Conservation (phyloP, 2,329 filamentous ascomycete genomes). For the Daldinia sp. region DNA sequence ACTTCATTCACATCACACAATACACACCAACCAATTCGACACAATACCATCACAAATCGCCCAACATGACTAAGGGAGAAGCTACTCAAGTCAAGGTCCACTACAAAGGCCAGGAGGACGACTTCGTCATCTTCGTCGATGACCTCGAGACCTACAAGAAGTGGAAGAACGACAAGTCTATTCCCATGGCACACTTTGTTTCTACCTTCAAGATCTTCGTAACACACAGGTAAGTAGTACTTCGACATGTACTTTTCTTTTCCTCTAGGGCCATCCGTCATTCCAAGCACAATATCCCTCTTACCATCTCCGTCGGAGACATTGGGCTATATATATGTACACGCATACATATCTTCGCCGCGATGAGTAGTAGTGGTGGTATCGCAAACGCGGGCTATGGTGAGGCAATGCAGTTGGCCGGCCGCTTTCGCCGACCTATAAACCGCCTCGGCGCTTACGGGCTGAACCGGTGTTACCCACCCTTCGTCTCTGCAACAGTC, state of each 20-base stretch:
- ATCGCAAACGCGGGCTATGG: not conserved
- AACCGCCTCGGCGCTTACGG: conserved; percentile 32
- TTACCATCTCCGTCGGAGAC: not conserved
- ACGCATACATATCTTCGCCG: not conserved
- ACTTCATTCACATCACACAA: conserved; percentile 8
- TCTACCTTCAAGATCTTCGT: conserved; percentile 90
- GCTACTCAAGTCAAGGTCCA: conserved; percentile 80
- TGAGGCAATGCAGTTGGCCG: conserved; percentile 4
- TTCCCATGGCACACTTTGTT: conserved; percentile 87
- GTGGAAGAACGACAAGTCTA: conserved; percentile 83
- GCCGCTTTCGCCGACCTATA: conserved; percentile 3
- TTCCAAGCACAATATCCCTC: conserved; percentile 2
- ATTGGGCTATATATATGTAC: not conserved
- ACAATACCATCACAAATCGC: conserved; percentile 54
- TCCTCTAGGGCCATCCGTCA: not conserved
- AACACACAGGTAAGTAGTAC: conserved; percentile 81
- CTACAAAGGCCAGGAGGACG: conserved; percentile 78
- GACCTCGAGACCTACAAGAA: conserved; percentile 75
- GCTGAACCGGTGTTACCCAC: conserved; percentile 19
- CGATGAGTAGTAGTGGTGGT: not conserved
- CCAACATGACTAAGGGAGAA: conserved; percentile 78
- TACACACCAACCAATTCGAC: conserved; percentile 8
- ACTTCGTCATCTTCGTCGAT: conserved; percentile 71
- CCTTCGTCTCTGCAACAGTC: conserved; percentile 19
- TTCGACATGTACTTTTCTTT: conserved; percentile 18